Evolutionary conservation across 345 rosid species (phyloP), one percentile per base, ranked within the genome.

Genomic region (Iberis pinnata): DNA sequence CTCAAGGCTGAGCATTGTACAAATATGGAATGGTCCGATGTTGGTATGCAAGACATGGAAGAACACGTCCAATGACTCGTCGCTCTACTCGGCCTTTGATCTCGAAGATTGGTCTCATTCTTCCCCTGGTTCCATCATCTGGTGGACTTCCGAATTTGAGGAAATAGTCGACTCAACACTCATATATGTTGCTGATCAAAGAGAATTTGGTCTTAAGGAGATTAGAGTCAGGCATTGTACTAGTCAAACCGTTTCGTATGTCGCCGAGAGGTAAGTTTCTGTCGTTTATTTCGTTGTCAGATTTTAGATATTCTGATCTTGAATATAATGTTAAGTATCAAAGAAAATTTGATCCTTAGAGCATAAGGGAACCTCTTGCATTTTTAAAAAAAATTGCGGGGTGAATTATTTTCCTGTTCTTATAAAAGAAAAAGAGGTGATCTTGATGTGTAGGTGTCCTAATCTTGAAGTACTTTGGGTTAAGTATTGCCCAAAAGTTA

Each of bases 141-240:
- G 81, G 85, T 88, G 88, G 89, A 24, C 50, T 32, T 71, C 74
- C 10, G 71, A 76, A 18, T 84, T 84, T 65, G 85, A 72, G 70
- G n/a, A n/a, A 17, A 71, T 56, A 60, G 64, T 88, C 15, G 86
- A 88, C 58, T 71, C 80, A 32, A 60, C 76, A 70, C 75, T 88
- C 60, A 61, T 61, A 22, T 77, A 78, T 3, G 84, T 64, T 39
- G 61, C 76, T 31, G 56, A 54, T 39, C 72, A 79, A 80, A 78
- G 86, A 70, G 46, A 49, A 17, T 78, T 70, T 2, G 43, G 57
- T n/a, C 79, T 88, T 35, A 65, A 67, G 10, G 63, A 54, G 40
- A 70, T 88, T 37, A 80, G 65, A 33, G 63, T 78, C 42, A 71
- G 86, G 8, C 89, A 83, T 72, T 83, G 89, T 77, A 82, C 89